Evolutionary conservation across 1,284 basidiomycete species (phyloP).

Genomic region (Neolentinus lepideus): DNA sequence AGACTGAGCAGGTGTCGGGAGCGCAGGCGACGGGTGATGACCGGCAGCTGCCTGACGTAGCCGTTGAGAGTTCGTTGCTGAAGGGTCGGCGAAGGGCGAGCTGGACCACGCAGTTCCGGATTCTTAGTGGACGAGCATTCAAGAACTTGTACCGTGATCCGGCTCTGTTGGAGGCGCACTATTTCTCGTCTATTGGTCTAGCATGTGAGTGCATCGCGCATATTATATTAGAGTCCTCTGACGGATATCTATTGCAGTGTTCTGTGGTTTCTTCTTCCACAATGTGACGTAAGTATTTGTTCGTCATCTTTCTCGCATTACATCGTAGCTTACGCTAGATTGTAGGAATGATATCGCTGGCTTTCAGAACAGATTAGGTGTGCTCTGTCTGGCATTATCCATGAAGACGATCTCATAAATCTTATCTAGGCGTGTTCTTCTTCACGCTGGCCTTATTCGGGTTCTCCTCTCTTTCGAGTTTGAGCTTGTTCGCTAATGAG

Average conservation of each 20-base stretch:
- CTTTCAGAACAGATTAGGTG: conserved; percentile 85
- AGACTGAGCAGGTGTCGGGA: conserved; percentile 47
- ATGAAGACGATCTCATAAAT: conserved; percentile 2
- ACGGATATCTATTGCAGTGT: conserved; percentile 34
- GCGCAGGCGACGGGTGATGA: conserved; percentile 23
- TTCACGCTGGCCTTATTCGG: conserved; percentile 94
- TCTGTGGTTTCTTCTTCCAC: conserved; percentile 80
- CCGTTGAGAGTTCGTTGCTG: conserved; percentile 58
- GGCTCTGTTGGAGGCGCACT: conserved; percentile 86
- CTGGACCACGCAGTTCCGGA: conserved; percentile 86
- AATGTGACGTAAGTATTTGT: conserved; percentile 52
- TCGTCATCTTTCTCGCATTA: conserved; percentile 20
- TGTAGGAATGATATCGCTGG: conserved; percentile 84
- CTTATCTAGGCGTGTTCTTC: conserved; percentile 81
- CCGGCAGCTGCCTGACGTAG: conserved; percentile 53
- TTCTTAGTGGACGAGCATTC: conserved; percentile 93
- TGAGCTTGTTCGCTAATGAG: conserved; percentile 91
- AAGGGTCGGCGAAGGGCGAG: conserved; percentile 79
- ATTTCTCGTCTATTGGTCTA: conserved; percentile 75
- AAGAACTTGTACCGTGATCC: conserved; percentile 97
- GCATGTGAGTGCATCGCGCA: conserved; percentile 65
- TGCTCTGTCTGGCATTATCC: conserved; percentile 13
- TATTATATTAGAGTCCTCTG: neutral
- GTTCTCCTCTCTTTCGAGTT: conserved; percentile 90
- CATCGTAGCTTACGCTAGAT: neutral